Conservation (phyloP, 2,329 filamentous ascomycete species). For the Penicillium sumatraense region DNA sequence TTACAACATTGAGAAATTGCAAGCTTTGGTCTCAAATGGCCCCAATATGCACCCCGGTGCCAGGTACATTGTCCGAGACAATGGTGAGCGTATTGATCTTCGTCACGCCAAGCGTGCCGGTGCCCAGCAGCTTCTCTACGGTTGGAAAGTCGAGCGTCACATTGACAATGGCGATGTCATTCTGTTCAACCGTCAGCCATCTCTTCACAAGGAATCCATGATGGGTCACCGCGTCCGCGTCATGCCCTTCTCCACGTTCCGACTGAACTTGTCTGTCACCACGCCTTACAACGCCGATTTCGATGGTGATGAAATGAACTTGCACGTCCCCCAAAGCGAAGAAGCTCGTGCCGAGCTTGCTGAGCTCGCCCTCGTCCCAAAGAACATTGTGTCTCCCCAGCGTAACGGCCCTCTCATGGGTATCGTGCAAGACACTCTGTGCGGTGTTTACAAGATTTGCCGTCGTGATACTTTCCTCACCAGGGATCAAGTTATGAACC, state of each 20-base stretch:
- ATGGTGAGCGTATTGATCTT: conserved; percentile 92
- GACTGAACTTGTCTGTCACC: conserved; percentile 94
- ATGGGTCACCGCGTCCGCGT: conserved; percentile 98
- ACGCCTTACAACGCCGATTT: conserved; percentile 99
- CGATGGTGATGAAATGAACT: conserved; percentile 99
- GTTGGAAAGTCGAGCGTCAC: conserved; percentile 98
- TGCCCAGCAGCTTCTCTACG: conserved; percentile 82
- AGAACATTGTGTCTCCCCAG: conserved; percentile 98
- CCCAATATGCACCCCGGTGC: conserved; percentile 95
- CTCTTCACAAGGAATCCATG: conserved; percentile 99
- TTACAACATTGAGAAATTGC: conserved; percentile 94
- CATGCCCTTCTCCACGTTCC: conserved; percentile 99
- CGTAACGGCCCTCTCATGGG: conserved; percentile 98
- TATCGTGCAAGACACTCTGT: conserved; percentile 97
- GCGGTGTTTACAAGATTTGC: conserved; percentile 95
- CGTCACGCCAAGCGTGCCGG: conserved; percentile 88
- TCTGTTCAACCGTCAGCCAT: conserved; percentile 99
- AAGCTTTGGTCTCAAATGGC: conserved; percentile 86
- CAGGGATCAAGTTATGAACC: conserved; percentile 92
- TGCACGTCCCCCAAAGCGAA: conserved; percentile 97
- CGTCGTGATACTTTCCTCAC: conserved; percentile 88
- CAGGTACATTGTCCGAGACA: conserved; percentile 92
- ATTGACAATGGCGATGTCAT: conserved; percentile 96
- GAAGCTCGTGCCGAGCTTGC: conserved; percentile 94
- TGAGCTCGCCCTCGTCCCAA: conserved; percentile 94